phyloP scores from a whole-genome alignment of 176 grass and related monocot species.

The Phyllostachys edulis region DNA sequence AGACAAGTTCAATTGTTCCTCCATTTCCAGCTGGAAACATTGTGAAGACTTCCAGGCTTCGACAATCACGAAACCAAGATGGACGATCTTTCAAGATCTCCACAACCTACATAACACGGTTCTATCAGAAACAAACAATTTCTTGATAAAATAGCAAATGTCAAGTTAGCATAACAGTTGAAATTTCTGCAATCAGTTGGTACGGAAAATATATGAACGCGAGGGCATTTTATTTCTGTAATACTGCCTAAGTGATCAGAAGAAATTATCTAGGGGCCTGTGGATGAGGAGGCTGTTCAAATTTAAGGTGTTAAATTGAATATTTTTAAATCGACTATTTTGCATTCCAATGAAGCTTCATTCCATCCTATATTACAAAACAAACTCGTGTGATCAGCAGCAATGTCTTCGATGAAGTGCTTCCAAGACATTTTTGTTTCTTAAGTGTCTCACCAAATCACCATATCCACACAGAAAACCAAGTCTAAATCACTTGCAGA shows the following conservation, averaged over 20 bases:
- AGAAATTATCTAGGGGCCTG: not conserved
- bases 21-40: constrained; percentile 91
- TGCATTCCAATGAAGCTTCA: not conserved
- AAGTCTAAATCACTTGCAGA: constrained; percentile 21
- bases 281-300: not conserved
- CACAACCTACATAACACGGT: constrained; percentile 58
- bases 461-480: not conserved
- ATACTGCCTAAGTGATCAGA: not conserved
- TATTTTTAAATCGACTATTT: not conserved
- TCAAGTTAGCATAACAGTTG: not conserved
- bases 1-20: constrained; percentile 86
- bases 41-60: constrained; percentile 82
- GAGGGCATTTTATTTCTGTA: not conserved
- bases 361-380: not conserved
- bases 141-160: not conserved
- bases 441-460: not conserved
- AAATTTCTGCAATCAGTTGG: not conserved
- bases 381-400: not conserved
- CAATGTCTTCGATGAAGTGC: not conserved
- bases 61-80: constrained; percentile 92
- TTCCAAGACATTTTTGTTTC: not conserved
- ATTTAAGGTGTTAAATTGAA: not conserved
- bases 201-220: not conserved
- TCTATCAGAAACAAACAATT: constrained; percentile 20
- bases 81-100: constrained; percentile 93